Evolutionary conservation across 2,329 filamentous ascomycete species (phyloP), one percentile per base, ranked within the genome.

Genomic region (Sclerotinia sclerotiorum): DNA sequence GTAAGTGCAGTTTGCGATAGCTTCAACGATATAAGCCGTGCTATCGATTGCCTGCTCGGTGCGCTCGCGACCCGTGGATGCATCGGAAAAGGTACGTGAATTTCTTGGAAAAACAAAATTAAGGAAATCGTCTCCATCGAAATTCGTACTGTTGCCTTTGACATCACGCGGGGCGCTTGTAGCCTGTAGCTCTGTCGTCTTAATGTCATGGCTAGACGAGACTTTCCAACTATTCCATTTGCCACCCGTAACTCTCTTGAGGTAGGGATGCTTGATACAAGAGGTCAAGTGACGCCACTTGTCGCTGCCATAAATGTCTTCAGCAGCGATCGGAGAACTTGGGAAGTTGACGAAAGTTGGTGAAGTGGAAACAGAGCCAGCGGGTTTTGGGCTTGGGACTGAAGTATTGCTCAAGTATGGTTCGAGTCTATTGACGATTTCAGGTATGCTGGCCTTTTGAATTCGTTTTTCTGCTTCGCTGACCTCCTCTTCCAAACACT

Each of bases 201-300:
- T 72, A n/a, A 84, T 81, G 6, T 81, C 80, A 72, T 89, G 85
- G 2, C 80, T 79, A 0, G 86, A 87, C 57, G 85, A 82, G 13
- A 87, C 80, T 15, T 81, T 79, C 84, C 85, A 88, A 55, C 81
- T 80, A 17, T 78, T 78, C 73, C 76, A 73, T 46, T 72, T 77
- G 2, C 79, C 77, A 5, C 82, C 82, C 0, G 81, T 83, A 35
- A 88, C 78, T 55, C 82, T 81, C 39, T 75, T 74, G 7, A 89
- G 79, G 5, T 85, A 77, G 0, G 69, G 61, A 19, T 79, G 77
- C 3, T 80, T 79, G 69, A 89, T 82, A 48, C 77, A 81, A 17
- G 77, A 81, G 2, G 85, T 85, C 65, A 89, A 77, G 51, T 81
- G 79, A 27, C 75, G 73, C 87, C 87, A 89, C 48, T 87, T 81